Percentiles rank a stretch among this genome's conserved stretches.
phyloP scores from a whole-genome alignment of 257 asterid genomes.

The Solanum tarapatanum region DNA sequence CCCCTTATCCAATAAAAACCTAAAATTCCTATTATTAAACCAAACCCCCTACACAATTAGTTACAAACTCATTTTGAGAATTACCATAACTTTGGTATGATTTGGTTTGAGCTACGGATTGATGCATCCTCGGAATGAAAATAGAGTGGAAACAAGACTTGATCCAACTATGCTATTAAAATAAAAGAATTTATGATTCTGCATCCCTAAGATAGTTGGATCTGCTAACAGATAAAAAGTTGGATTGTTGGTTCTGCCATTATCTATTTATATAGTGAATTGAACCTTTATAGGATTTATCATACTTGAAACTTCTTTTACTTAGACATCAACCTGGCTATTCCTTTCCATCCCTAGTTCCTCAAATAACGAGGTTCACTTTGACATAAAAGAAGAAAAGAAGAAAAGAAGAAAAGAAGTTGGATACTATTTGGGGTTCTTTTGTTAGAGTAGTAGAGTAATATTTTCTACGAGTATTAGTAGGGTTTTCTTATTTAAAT shows the following conservation, averaged over 20 bases:
- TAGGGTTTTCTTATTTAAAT: background rate
- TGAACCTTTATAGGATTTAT: background rate
- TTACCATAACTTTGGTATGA: background rate
- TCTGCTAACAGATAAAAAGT: background rate
- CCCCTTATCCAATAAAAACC: background rate
- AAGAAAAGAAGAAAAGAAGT: background rate
- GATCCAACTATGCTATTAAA: background rate
- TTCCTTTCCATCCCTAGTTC: background rate
- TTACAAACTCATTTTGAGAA: background rate
- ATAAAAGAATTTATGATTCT: background rate
- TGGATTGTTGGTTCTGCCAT: background rate
- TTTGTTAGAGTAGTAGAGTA: background rate
- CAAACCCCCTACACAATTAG: background rate
- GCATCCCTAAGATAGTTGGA: background rate
- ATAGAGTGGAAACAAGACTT: background rate
- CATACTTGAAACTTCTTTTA: background rate
- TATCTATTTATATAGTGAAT: background rate
- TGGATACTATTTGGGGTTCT: background rate
- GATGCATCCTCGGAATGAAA: background rate
- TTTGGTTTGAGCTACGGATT: background rate
- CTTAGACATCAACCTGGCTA: background rate
- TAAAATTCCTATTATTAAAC: background rate
- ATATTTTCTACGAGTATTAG: background rate
- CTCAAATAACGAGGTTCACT: background rate
- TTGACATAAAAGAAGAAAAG: background rate